Percentiles rank a stretch among this genome's conserved stretches.
These are phyloP conservation scores for Microbotryomycetes sp. DNA, from an alignment of 1,284 basidiomycete genomes.

Conservation along the genomic window DNA sequence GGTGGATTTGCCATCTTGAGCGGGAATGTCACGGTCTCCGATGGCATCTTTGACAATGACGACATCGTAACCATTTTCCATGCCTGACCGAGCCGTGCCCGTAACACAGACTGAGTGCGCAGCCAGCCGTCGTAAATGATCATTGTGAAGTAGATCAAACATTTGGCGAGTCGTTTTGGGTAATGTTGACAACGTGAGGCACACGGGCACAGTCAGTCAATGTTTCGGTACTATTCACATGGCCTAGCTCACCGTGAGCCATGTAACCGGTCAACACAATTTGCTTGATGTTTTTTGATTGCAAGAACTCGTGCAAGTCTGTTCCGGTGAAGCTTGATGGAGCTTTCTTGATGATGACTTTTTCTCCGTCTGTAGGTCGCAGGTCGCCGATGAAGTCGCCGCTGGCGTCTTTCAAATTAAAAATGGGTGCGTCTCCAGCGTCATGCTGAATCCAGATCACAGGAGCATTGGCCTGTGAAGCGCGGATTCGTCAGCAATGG, in stretches of 20 bases:
- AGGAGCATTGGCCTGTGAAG: conserved; percentile 4
- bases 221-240: too few relatives aligned
- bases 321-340: conserved; percentile 16
- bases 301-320: conserved; percentile 3
- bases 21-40: conserved; percentile 12
- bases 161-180: too few relatives aligned
- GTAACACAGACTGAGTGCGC: conserved; percentile 2
- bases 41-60: conserved; percentile 11
- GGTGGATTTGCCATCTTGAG: conserved; percentile 5
- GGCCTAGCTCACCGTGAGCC: neutral
- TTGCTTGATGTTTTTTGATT: conserved; percentile 3
- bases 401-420: conserved; percentile 4
- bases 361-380: conserved; percentile 3
- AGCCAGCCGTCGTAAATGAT: too few relatives aligned
- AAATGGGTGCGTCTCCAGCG: conserved; percentile 6
- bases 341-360: conserved; percentile 14
- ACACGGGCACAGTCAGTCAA: too few relatives aligned
- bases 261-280: conserved; percentile 6
- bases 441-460: conserved; percentile 17
- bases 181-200: too few relatives aligned
- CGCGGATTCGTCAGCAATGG: neutral
- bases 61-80: conserved; percentile 14
- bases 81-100: conserved; percentile 6
- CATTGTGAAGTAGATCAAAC: neutral
- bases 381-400: conserved; percentile 10